Evolutionary conservation across 2,329 filamentous ascomycete genomes (phyloP), one percentile per base, ranked within the genome.

Genomic region (Paecilomyces variotii): DNA sequence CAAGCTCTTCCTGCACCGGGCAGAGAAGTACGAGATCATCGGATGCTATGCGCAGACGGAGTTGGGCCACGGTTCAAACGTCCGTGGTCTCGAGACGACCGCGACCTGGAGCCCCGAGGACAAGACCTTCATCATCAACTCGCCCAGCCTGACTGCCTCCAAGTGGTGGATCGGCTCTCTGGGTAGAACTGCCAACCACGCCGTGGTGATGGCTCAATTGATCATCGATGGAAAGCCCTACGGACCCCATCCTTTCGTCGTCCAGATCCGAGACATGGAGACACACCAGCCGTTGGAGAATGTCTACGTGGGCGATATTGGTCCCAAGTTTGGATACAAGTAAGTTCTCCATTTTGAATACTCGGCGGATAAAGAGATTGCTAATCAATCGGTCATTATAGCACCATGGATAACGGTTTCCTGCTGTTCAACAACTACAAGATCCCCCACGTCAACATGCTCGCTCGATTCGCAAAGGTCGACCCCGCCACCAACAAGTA

Each of bases 141-240:
- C 87, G 0, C 89, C 89, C 9, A 80, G 84, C 61, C 78, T 91
- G 58, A 91, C 89, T 1, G 83, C 88, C 0, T 87, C 87, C 34
- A 93, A 93, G 70, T 93, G 88, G 88, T 92, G 89, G 89, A 91
- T 91, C 65, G 89, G 89, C 1, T 89, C 87, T 10, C 80, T 92
- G 2, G 89, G 89, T 56, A 82, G 87, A 65, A 87, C 86, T 2
- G 89, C 89, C 52, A 92, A 90, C 70, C 82, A 90, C 68, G 89
- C 89, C 1, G 84, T 90, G 1, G 87, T 92, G 2, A 90, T 92
- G 81, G 89, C 89, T 0, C 88, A 91, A 73, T 79, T 92, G 28
- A 82, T 86, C 61, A 81, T 91, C 61, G 76, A 79, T 60, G 87
- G 87, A 64, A 89, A 88, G 74, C 76, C 79, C 19, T 86, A 85